A percentile compares a stretch with the other conserved stretches of the same genome.
These are phyloP conservation scores for Phalaenopsis aphrodite DNA, from an alignment of 106 monocot genomes.

Conservation along the genomic window DNA sequence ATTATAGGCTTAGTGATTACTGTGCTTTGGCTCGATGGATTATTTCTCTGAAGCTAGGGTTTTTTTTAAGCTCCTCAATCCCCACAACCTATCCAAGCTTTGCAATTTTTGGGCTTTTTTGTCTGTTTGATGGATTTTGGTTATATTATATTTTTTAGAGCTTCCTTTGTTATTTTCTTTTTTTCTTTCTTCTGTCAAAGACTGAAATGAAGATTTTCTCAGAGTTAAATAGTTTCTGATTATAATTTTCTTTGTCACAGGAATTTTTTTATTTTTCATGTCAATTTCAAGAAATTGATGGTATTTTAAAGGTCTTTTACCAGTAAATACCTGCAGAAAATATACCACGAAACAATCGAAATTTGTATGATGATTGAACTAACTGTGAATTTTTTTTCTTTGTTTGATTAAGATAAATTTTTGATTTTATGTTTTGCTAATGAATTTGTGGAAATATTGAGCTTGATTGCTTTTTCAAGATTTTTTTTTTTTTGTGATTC, in stretches of 20 bases:
- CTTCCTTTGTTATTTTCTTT: neutral
- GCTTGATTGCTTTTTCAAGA: neutral
- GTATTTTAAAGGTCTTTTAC: neutral
- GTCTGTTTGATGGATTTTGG: no score
- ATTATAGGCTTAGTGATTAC: neutral
- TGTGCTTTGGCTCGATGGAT: neutral
- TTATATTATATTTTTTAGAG: no score
- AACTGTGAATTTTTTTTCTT: neutral
- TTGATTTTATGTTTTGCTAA: neutral
- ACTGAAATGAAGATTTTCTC: neutral
- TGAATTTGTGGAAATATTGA: neutral
- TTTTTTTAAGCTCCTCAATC: neutral
- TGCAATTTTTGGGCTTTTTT: neutral
- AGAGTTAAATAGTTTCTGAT: neutral
- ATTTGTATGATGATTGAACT: neutral
- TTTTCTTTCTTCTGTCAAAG: neutral
- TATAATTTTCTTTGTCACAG: neutral
- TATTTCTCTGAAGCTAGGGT: constrained; percentile 1
- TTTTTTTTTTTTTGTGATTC: neutral
- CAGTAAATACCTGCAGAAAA: no score
- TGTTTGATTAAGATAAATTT: neutral
- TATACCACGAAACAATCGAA: neutral
- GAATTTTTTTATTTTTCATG: neutral
- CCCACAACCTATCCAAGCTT: neutral
- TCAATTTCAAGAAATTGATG: neutral